phyloP scores from a whole-genome alignment of 306 rosid species.

The Lathyrus sativus region DNA sequence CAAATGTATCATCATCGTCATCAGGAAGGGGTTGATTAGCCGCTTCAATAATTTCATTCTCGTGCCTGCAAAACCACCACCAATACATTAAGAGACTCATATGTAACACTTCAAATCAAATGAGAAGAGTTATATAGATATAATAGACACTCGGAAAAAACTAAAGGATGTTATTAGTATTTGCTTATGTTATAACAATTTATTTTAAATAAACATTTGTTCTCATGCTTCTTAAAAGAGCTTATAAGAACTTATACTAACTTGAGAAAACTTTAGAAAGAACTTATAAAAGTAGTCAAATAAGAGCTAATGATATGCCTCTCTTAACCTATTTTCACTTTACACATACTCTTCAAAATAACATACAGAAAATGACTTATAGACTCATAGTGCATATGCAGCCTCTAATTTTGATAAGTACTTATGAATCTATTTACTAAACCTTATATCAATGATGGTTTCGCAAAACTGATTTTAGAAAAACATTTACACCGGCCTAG shows the following conservation, averaged over 20 bases:
- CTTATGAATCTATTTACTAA: background rate
- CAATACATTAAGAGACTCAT: background rate
- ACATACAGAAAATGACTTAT: background rate
- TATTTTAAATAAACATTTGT: background rate
- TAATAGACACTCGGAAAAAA: no score
- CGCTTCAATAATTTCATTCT: conserved; percentile 57
- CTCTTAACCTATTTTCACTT: background rate
- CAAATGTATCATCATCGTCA: conserved; percentile 72
- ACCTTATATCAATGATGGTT: background rate
- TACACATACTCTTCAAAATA: background rate
- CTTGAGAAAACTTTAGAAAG: background rate
- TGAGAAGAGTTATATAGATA: no score
- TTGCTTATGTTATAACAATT: background rate
- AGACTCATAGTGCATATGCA: background rate
- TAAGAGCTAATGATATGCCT: background rate
- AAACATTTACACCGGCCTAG: background rate
- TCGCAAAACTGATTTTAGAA: background rate
- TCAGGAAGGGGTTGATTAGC: conserved; percentile 77
- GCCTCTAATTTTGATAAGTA: background rate
- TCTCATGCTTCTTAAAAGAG: background rate
- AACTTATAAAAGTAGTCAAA: background rate
- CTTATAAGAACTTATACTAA: background rate
- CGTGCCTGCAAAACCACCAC: conserved; percentile 51
- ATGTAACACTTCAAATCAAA: background rate
- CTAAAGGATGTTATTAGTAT: background rate